These are phyloP conservation scores for Tolypocladium ovalisporum DNA, from an alignment of 2,329 filamentous ascomycete species.

Conservation along the genomic window DNA sequence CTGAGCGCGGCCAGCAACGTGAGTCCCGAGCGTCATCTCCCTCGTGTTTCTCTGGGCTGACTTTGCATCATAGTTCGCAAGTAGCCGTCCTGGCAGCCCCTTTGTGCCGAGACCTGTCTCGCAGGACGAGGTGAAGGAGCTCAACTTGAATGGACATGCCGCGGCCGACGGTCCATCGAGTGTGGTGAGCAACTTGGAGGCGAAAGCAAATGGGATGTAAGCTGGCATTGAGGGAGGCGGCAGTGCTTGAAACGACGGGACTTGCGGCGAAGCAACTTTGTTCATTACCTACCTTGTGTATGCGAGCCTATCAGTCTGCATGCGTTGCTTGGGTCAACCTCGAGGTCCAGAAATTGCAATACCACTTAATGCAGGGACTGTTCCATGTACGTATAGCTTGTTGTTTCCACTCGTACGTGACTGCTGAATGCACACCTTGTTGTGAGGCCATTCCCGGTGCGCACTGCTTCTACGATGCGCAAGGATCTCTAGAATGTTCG, in stretches of 20 bases:
- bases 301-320: neutral
- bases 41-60: neutral
- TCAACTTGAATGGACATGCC: constrained; percentile 6
- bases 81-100: constrained; percentile 58
- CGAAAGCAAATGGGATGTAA: constrained; percentile 11
- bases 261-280: neutral
- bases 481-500: neutral
- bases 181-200: constrained; percentile 10
- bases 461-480: too few relatives aligned
- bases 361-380: neutral
- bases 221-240: neutral
- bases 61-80: constrained; percentile 39
- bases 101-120: constrained; percentile 42
- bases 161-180: constrained; percentile 3
- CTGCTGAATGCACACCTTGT: neutral
- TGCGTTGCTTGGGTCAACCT: neutral
- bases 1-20: constrained; percentile 79
- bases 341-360: neutral
- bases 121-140: constrained; percentile 2
- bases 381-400: neutral
- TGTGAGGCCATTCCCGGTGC: neutral
- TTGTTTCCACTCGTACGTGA: neutral
- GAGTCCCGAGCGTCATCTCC: constrained; percentile 27
- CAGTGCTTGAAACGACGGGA: neutral
- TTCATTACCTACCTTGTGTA: neutral